phyloP scores from a whole-genome alignment of 73 alveolate genomes.

The Paramecium caudatum region DNA sequence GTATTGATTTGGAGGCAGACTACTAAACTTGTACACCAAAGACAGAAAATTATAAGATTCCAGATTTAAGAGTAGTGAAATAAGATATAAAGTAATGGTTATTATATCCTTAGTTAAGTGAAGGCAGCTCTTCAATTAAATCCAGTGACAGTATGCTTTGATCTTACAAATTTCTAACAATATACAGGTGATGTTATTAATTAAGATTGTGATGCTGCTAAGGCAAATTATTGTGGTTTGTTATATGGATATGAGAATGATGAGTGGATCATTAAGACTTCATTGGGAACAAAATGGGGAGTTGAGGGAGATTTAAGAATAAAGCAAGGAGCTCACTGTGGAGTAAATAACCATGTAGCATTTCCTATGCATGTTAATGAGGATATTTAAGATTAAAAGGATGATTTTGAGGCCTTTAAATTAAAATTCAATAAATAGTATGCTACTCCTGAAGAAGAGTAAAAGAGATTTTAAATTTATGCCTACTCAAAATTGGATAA shows the following conservation, averaged over 20 bases:
- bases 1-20: neutral
- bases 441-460: neutral
- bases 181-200: neutral
- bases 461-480: neutral
- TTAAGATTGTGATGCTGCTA: conserved; percentile 16
- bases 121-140: conserved; percentile 28
- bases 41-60: neutral
- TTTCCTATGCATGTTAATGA: neutral
- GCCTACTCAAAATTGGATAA: conserved; percentile 26
- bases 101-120: neutral
- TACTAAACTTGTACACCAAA: neutral
- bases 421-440: neutral
- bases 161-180: conserved; percentile 23
- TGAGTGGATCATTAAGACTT: conserved; percentile 74
- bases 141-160: conserved; percentile 63
- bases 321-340: conserved; percentile 48
- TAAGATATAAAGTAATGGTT: neutral
- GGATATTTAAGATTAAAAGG: neutral
- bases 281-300: conserved; percentile 82
- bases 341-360: neutral
- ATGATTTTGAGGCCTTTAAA: neutral
- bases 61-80: conserved; percentile 11
- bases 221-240: conserved; percentile 82
- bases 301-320: conserved; percentile 74
- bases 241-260: conserved; percentile 83